Evolutionary conservation across 495 filamentous ascomycete species (phyloP), one percentile per base, ranked within the genome.

Genomic region (Penicillium angulare): DNA sequence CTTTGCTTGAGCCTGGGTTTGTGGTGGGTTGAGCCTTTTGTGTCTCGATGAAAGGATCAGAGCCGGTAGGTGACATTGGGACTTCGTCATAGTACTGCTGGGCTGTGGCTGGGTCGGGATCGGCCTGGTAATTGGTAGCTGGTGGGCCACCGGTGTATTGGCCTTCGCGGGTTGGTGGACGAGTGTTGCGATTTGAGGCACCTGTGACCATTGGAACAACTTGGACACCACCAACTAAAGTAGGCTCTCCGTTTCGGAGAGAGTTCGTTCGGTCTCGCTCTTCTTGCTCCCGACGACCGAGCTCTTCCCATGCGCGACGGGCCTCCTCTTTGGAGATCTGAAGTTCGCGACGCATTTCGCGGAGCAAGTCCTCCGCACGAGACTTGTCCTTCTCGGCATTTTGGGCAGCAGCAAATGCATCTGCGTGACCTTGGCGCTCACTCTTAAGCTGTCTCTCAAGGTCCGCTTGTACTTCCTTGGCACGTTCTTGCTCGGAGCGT

Each of bases 241-340:
- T 95, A 13, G 92, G 87, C 48, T 88, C 83, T n/a, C 93, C 95
- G 38, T 89, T 86, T 62, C 90, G 83, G 13, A 98, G 79, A 26
- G 86, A 88, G 47, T 81, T 79, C 7, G 88, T 95, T n/a, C 89
- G 75, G 47, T 97, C 92, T n/a, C 95, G 81, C 66, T 97, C 92
- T 66, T 95, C 90, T 57, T 96, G 90, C 67, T 97, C 95, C 39
- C 92, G 83, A 36, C 93, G 81, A 16, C 93, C 93, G 2, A 98
- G 82, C 61, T 98, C 93, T 62, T 98, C 93, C 93, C 93, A 98
- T 2, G 93, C 93, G 44, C 93, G 81, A 24, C 95, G 83, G 22
- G 95, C 93, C 71, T 98, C 93, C 52, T 97, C 92, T 60, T 96
- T 96, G 31, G 90, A 93, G 43, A 98, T 98, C 49, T 88, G 82